Base-by-base conservation (phyloP, 2,329 filamentous ascomycete species). In the Shiraia bambusicola region DNA sequence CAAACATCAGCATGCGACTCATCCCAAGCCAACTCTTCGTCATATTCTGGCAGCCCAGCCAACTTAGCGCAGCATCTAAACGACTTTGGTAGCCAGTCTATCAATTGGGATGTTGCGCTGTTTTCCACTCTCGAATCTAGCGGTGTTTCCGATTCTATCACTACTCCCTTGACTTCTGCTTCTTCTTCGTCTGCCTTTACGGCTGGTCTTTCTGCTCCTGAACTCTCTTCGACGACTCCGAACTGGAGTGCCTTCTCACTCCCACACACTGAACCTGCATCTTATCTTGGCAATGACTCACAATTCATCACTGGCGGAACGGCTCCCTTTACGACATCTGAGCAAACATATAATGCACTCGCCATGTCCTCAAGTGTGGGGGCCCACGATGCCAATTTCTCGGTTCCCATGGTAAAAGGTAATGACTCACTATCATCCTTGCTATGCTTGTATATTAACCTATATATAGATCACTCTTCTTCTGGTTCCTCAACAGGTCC, bases 31-130 rank as follows among this genome's bases (percentile, higher is more conserved):
- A 54, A 50, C 33, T 33, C 40, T 22, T 25, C 29, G 12, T 31
- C 47, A 17, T 49, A 38, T 65, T 59, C 58, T 58, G 55, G 59
- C 56, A 59, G 36, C 61, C 61, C 27, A 53, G 51, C 50, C 45
- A 47, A 48, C 45, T 51, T 50, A 36, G 47, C 35, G 41, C 39
- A 43, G 28, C 39, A 40, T 35, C 45, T 50, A 47, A 56, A 37
- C 58, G 57, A 47, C 56, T 59, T 45, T 61, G 58, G 54, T 45
- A 48, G 33, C 32, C 49, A 42, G 34, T 47, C 45, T 45, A 54
- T 53, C 62, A 58, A 56, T 47, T 63, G 58, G 58, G 56, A 66
- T 43, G 51, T 51, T 6, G 39, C 57, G 28, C 40, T 60, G n/a
- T 63, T 57, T 24, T 51, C 59, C n/a, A 42, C 51, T 34, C 42